Conservation (phyloP, 208 protist genomes). For the Acanthamoeba castellanii region DNA sequence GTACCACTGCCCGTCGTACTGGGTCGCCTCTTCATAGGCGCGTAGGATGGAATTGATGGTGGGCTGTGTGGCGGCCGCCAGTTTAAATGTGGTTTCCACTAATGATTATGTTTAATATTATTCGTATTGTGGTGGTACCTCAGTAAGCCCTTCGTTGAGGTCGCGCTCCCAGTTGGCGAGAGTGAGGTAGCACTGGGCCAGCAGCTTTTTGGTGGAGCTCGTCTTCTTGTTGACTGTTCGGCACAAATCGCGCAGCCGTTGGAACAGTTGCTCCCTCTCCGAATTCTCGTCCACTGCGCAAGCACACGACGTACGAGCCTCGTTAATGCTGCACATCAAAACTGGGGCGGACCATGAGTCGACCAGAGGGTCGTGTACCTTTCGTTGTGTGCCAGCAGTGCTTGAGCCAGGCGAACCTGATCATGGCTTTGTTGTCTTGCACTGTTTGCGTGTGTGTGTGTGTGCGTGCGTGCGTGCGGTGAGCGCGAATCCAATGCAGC, state of each 20-base stretch:
- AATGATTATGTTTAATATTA: too few relatives aligned
- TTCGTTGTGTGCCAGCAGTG: conserved; percentile 53
- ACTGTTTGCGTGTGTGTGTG: background rate
- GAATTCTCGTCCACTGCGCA: conserved; percentile 6
- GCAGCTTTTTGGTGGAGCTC: conserved; percentile 49
- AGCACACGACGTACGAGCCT: background rate
- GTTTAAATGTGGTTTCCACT: too few relatives aligned
- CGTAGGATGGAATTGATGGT: background rate
- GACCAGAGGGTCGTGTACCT: too few relatives aligned
- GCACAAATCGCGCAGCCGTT: conserved; percentile 4
- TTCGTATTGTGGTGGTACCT: too few relatives aligned
- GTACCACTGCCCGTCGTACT: conserved; percentile 80
- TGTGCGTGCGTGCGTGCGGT: background rate
- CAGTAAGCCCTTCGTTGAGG: conserved; percentile 76
- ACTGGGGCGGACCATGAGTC: too few relatives aligned
- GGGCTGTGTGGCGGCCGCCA: background rate
- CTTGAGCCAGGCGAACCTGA: conserved; percentile 65
- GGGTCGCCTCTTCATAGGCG: conserved; percentile 66
- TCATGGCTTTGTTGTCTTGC: conserved; percentile 49
- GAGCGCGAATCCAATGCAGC: background rate
- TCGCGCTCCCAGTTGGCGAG: conserved; percentile 84
- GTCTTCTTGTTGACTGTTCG: conserved; percentile 33
- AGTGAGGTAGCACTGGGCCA: conserved; percentile 85
- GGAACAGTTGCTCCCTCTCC: conserved; percentile 67
- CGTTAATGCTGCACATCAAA: background rate